Evolutionary conservation across 2,329 filamentous ascomycete species (phyloP), one percentile per base, ranked within the genome.

Genomic region (Arthrinium puccinioides): DNA sequence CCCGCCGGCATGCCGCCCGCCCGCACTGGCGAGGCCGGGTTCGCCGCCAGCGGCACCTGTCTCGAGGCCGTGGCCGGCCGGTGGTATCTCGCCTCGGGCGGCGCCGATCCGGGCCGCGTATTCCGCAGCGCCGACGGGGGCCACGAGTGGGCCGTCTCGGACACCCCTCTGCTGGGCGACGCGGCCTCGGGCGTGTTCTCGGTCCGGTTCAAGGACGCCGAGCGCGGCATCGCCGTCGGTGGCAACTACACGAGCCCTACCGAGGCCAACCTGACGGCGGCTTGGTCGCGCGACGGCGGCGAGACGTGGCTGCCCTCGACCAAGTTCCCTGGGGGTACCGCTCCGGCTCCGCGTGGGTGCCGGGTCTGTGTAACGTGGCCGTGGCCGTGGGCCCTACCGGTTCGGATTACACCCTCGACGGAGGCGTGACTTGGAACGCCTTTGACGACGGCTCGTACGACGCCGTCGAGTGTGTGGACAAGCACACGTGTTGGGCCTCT

Each of bases 11-110:
- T 59, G 47, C 44, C 46, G 15, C 36, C 45, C 1, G 54, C 54
- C 1, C 33, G 48, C n/a, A 43, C 42, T 0, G 55, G 57, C 1
- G 56, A 59, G 37, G 45, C 50, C 9, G 54, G 48, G 0, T 60
- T 61, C 26, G 51, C 57, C 1, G 57, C 56, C 7, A 60, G 56
- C 31, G 57, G 57, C 2, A 58, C 57, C 6, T 60, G 57, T 37
- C 48, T 60, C 4, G 43, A 48, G 2, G 52, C 54, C 2, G 41
- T 45, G 9, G 48, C 47, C 4, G 53, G 52, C 1, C 44, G 49
- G 9, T 56, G 49, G 51, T 58, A 57, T 35, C 33, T 56, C 13
- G 54, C 49, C 1, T 43, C 51, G 5, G 55, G 54, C 2, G 54
- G 54, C 9, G 47, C 51, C 1, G 42, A 55, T 15, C 53, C 55